Conservation (phyloP, 306 rosid genomes). For the Inga leiocalycina region DNA sequence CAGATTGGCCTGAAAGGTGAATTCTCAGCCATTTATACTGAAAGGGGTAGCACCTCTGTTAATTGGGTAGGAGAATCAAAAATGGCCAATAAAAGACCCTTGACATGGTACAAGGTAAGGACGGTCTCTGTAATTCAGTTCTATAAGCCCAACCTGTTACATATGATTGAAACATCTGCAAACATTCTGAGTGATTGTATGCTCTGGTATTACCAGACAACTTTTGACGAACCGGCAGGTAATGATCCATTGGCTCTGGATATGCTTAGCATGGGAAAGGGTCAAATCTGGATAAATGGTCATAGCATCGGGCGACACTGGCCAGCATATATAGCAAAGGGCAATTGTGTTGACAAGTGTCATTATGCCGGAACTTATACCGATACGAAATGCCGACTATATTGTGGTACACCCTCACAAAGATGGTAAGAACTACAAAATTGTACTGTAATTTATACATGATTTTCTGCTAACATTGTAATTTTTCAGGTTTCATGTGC, state of each 20-base stretch:
- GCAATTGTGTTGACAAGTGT: conserved; percentile 56
- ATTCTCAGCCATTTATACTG: conserved; percentile 60
- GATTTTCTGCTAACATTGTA: background rate
- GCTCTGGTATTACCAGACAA: conserved; percentile 47
- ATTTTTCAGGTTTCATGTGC: conserved; percentile 85
- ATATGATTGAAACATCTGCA: conserved; percentile 4
- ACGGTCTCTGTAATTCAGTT: background rate
- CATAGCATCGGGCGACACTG: conserved; percentile 85
- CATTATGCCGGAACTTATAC: conserved; percentile 66
- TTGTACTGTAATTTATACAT: background rate
- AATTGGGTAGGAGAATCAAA: conserved; percentile 57
- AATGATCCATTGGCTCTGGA: conserved; percentile 86
- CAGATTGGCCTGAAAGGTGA: conserved; percentile 93
- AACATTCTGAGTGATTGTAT: conserved; percentile 10
- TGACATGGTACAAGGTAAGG: conserved; percentile 79
- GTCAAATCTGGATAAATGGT: conserved; percentile 88
- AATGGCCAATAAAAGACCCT: conserved; percentile 47
- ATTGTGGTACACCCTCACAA: conserved; percentile 78
- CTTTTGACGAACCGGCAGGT: conserved; percentile 65
- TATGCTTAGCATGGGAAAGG: conserved; percentile 82
- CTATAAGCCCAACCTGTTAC: background rate
- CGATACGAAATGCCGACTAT: conserved; percentile 57
- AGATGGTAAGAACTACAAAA: conserved; percentile 60
- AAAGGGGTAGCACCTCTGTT: conserved; percentile 50
- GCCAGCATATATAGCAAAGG: conserved; percentile 63